A percentile compares a stretch with the other conserved stretches of the same genome.
These are phyloP conservation scores for Melanomma pulvis-pyrius DNA, from an alignment of 495 filamentous ascomycete species.

Conservation along the genomic window DNA sequence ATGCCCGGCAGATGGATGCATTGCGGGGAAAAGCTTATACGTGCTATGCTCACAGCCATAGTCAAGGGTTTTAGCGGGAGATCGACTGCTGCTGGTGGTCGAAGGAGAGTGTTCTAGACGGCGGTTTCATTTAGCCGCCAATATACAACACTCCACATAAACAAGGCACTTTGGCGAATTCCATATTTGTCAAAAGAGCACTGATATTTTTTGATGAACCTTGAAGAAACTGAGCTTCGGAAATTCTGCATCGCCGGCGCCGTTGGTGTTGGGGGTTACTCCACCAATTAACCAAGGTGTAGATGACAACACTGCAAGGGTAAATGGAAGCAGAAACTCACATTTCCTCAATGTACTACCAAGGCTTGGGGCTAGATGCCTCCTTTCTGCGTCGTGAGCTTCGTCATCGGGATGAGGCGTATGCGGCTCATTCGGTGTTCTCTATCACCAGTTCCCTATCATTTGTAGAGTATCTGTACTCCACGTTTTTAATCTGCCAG, in stretches of 20 bases:
- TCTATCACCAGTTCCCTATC: neutral
- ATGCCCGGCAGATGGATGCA: slow-evolving; percentile 36
- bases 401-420: neutral
- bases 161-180: slow-evolving; percentile 9
- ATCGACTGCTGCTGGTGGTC: slow-evolving; percentile 18
- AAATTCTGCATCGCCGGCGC: slow-evolving; percentile 7
- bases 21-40: slow-evolving; percentile 38
- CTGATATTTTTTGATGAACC: slow-evolving; percentile 16
- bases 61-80: slow-evolving; percentile 26
- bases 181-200: neutral
- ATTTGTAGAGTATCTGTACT: slow-evolving; percentile 9
- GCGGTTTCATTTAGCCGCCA: slow-evolving; percentile 29
- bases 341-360: neutral
- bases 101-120: slow-evolving; percentile 30
- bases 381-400: neutral
- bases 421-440: neutral
- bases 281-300: slow-evolving; percentile 21
- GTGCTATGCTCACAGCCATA: slow-evolving; percentile 1
- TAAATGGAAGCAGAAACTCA: slow-evolving; percentile 7
- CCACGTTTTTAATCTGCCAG: slow-evolving; percentile 19
- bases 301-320: slow-evolving; percentile 10
- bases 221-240: slow-evolving; percentile 5
- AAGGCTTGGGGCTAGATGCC: neutral
- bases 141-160: slow-evolving; percentile 17
- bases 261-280: slow-evolving; percentile 1